Conservation (phyloP, 352 stramenopile genomes). For the Elongisporangium anandrum region DNA sequence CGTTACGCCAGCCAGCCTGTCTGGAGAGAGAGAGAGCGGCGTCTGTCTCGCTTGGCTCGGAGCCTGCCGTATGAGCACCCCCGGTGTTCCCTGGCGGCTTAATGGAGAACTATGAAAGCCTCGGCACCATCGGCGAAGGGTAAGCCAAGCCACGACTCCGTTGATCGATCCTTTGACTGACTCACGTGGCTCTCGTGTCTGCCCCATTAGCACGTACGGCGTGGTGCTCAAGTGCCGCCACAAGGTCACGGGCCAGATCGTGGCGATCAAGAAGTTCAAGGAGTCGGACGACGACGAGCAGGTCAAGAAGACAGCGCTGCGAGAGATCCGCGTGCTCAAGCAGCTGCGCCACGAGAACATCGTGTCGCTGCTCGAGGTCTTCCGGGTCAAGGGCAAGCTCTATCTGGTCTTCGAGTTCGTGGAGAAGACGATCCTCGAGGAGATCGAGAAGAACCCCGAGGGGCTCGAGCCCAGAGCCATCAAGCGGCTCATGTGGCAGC, state of each 20-base stretch:
- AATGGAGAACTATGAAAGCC: slow-evolving; percentile 89
- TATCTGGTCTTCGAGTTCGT: slow-evolving; percentile 89
- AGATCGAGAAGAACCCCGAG: slow-evolving; percentile 86
- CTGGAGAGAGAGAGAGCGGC: not conserved
- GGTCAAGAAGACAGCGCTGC: slow-evolving; percentile 83
- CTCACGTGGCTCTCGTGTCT: too few relatives aligned
- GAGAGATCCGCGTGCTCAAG: slow-evolving; percentile 84
- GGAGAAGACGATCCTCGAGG: slow-evolving; percentile 85
- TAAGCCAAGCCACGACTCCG: slow-evolving; percentile 15
- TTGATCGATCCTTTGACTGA: not conserved
- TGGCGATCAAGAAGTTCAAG: slow-evolving; percentile 93
- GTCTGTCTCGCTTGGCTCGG: not conserved
- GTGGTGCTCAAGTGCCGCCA: slow-evolving; percentile 86
- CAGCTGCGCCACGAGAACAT: slow-evolving; percentile 88
- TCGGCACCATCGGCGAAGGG: slow-evolving; percentile 86
- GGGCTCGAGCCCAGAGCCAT: slow-evolving; percentile 61
- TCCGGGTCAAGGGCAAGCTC: slow-evolving; percentile 79
- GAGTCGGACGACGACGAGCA: slow-evolving; percentile 88
- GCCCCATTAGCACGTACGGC: slow-evolving; percentile 68
- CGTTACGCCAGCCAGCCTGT: not conserved
- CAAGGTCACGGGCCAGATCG: slow-evolving; percentile 76
- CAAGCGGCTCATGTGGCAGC: slow-evolving; percentile 83
- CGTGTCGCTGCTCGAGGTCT: slow-evolving; percentile 82
- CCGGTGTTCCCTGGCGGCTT: slow-evolving; percentile 3
- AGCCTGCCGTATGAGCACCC: slow-evolving; percentile 7